Percentiles rank a stretch among this genome's conserved stretches.
Conservation (phyloP, 2,329 filamentous ascomycete species). For the Calonectria pseudoreteaudii region DNA sequence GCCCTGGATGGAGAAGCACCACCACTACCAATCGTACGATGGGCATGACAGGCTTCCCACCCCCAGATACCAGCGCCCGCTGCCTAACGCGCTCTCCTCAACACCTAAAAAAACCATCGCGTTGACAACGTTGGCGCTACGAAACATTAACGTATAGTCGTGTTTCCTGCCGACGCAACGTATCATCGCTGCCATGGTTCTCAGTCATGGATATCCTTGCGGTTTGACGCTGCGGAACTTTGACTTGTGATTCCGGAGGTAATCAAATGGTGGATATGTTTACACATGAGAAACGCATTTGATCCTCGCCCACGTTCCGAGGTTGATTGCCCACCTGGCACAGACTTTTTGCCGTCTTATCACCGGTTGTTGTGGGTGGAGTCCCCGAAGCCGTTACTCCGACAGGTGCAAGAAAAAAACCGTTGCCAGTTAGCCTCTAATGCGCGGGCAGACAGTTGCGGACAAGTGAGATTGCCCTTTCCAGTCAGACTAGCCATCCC, state of each 20-base stretch:
- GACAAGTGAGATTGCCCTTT: constrained; percentile 5
- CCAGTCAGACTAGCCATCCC: background rate
- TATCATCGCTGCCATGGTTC: constrained; percentile 7
- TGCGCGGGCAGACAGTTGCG: constrained; percentile 14
- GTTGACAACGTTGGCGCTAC: constrained; percentile 8
- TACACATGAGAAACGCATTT: constrained; percentile 4
- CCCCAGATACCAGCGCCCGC: constrained; percentile 7
- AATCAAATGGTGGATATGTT: constrained; percentile 3
- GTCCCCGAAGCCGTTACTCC: constrained; percentile 16
- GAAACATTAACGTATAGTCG: background rate
- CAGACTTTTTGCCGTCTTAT: constrained; percentile 11
- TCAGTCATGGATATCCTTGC: constrained; percentile 5
- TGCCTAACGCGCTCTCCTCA: background rate
- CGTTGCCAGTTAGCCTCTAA: background rate
- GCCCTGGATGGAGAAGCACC: constrained; percentile 11
- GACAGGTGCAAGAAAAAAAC: background rate
- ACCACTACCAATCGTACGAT: constrained; percentile 21
- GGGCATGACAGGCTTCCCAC: background rate
- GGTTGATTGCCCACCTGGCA: background rate
- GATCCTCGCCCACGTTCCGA: background rate
- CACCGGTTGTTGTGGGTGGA: background rate
- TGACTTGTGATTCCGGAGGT: constrained; percentile 1
- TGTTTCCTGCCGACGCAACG: background rate
- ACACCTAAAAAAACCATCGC: background rate
- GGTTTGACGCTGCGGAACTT: constrained; percentile 12